These are phyloP conservation scores for Aspergillus nomiae DNA, from an alignment of 2,329 filamentous ascomycete species.

Conservation along the genomic window DNA sequence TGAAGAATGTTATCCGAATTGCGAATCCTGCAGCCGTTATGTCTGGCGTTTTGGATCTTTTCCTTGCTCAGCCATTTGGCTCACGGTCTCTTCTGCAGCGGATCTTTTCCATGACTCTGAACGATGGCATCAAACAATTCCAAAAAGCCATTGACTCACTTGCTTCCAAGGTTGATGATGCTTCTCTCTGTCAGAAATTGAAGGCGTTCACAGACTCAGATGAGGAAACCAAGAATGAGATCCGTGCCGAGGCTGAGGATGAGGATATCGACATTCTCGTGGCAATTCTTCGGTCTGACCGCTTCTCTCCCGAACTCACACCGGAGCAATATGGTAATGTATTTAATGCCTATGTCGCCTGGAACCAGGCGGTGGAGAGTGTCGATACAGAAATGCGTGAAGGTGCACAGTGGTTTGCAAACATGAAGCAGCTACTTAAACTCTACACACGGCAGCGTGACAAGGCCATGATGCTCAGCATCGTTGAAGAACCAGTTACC, in stretches of 20 bases:
- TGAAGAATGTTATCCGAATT: conserved; percentile 96
- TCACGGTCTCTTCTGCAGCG: conserved; percentile 87
- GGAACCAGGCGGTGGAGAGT: conserved; percentile 92
- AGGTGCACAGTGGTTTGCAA: conserved; percentile 88
- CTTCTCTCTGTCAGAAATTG: conserved; percentile 76
- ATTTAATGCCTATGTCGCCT: conserved; percentile 94
- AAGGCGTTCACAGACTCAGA: conserved; percentile 75
- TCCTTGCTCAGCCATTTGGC: conserved; percentile 92
- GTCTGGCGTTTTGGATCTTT: conserved; percentile 91
- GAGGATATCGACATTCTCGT: conserved; percentile 86
- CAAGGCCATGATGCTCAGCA: conserved; percentile 93
- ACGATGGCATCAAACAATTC: conserved; percentile 84
- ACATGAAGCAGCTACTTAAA: conserved; percentile 93
- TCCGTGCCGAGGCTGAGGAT: conserved; percentile 70
- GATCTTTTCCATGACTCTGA: conserved; percentile 88
- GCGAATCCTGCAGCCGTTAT: conserved; percentile 96
- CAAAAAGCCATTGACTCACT: conserved; percentile 85
- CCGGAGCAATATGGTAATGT: conserved; percentile 77
- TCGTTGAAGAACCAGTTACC: conserved; percentile 97
- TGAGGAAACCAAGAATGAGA: conserved; percentile 71
- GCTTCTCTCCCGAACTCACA: conserved; percentile 70
- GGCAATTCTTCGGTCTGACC: conserved; percentile 76
- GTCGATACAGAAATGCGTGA: conserved; percentile 81
- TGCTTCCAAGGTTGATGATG: conserved; percentile 75
- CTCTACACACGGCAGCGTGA: conserved; percentile 87